phyloP scores from a whole-genome alignment of 73 alveolate species.

The Durusdinium trenchii region DNA sequence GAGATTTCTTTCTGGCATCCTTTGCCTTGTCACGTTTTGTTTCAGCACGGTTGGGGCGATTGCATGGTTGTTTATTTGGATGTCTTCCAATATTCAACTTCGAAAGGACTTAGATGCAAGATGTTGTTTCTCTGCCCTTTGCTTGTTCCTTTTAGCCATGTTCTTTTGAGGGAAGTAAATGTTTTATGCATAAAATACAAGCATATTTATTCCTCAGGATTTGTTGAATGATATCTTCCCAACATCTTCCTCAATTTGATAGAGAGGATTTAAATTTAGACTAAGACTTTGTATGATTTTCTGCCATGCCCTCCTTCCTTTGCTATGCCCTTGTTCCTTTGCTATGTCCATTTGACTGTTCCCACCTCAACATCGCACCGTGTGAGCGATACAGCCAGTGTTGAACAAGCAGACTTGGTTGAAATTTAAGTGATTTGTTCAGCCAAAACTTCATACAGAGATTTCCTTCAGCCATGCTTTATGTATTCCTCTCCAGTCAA shows the following conservation, averaged over 20 bases:
- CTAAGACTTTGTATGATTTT: constrained; percentile 23
- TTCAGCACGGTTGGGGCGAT: constrained; percentile 14
- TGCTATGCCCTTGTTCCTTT: neutral
- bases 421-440: neutral
- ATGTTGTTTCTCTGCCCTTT: constrained; percentile 13
- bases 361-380: too few relatives aligned
- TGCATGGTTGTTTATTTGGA: neutral
- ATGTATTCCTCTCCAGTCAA: too few relatives aligned
- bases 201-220: too few relatives aligned
- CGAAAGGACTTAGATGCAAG: constrained; percentile 23
- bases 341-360: too few relatives aligned
- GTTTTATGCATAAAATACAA: neutral
- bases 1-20: constrained; percentile 18
- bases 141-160: constrained; percentile 36
- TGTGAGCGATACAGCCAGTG: too few relatives aligned
- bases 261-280: too few relatives aligned
- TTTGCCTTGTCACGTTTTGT: too few relatives aligned
- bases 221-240: constrained; percentile 34
- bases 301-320: constrained; percentile 20
- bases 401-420: too few relatives aligned
- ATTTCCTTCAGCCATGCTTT: too few relatives aligned
- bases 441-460: neutral
- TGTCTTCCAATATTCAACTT: too few relatives aligned
- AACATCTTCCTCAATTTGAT: too few relatives aligned
- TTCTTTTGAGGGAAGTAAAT: neutral